Conservation (phyloP, 495 filamentous ascomycete species). For the Lasiosphaeris hirsuta region DNA sequence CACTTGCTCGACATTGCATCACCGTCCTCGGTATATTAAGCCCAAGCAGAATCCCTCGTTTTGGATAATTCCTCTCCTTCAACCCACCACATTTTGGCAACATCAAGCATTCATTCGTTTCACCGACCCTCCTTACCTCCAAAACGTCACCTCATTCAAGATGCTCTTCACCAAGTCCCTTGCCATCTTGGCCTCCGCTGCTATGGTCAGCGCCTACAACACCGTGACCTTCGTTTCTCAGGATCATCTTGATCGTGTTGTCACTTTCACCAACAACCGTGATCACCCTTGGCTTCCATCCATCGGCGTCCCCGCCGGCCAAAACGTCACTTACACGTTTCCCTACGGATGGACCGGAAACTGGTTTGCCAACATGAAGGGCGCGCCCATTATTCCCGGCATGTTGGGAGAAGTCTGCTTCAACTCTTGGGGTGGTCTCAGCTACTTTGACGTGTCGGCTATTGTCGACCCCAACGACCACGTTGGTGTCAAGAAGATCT, state of each 20-base stretch:
- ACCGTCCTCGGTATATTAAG: no score
- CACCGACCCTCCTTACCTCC: not conserved
- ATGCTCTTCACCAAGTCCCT: constrained; percentile 33
- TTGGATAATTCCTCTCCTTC: no score
- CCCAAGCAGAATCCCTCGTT: no score
- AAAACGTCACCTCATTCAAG: constrained; percentile 12
- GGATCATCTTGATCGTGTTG: constrained; percentile 41
- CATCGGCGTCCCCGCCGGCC: constrained; percentile 30
- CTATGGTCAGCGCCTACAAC: constrained; percentile 36
- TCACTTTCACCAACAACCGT: constrained; percentile 41
- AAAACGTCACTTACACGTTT: constrained; percentile 31
- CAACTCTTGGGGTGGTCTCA: constrained; percentile 39
- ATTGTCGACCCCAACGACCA: constrained; percentile 49
- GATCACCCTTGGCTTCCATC: constrained; percentile 20
- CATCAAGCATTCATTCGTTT: not conserved
- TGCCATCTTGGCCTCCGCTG: constrained; percentile 26
- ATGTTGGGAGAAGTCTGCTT: constrained; percentile 54
- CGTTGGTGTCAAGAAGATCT: constrained; percentile 45
- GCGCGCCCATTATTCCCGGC: constrained; percentile 34
- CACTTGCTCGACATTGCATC: not conserved
- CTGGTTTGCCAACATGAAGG: constrained; percentile 42
- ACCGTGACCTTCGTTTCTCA: constrained; percentile 47
- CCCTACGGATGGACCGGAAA: constrained; percentile 48
- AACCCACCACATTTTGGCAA: not conserved
- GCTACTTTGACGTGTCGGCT: constrained; percentile 53